These are phyloP conservation scores for Neurospora sublineolata DNA, from an alignment of 495 filamentous ascomycete species.

Conservation along the genomic window DNA sequence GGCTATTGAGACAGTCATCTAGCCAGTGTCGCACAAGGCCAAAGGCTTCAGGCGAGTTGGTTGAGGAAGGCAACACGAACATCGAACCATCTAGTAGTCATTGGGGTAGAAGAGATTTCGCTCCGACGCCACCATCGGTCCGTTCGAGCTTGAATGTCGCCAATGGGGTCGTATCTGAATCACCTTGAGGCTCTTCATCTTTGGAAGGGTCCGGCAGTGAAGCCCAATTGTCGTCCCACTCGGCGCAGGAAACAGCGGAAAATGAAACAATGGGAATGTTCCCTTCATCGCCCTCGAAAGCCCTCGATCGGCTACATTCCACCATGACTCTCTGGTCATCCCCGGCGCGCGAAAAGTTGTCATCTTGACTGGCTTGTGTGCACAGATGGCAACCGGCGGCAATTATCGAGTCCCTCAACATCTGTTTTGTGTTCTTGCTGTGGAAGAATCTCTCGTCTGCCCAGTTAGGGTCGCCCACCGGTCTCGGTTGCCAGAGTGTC, in stretches of 20 bases:
- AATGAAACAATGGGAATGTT: background rate
- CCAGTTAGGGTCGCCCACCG: background rate
- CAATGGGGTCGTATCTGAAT: background rate
- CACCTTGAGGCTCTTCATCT: background rate
- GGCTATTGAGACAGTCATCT: background rate
- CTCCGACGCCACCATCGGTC: background rate
- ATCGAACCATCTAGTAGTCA: background rate
- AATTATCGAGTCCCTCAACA: background rate
- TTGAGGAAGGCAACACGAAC: background rate
- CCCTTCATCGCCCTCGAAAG: background rate
- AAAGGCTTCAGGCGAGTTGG: background rate
- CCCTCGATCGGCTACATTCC: background rate
- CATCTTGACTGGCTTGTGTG: background rate
- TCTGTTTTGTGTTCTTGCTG: background rate
- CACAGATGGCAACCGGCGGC: background rate
- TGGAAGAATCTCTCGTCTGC: background rate
- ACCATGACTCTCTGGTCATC: background rate
- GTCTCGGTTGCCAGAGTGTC: background rate
- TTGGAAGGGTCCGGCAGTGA: background rate
- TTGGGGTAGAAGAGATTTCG: background rate
- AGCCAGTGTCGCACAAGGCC: background rate
- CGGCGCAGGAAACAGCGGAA: background rate
- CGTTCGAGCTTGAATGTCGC: background rate
- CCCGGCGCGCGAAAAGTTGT: background rate
- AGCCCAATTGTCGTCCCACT: background rate